Evolutionary conservation across 2,329 filamentous ascomycete species (phyloP), one percentile per base, ranked within the genome.

Genomic region (Shiraia bambusicola): DNA sequence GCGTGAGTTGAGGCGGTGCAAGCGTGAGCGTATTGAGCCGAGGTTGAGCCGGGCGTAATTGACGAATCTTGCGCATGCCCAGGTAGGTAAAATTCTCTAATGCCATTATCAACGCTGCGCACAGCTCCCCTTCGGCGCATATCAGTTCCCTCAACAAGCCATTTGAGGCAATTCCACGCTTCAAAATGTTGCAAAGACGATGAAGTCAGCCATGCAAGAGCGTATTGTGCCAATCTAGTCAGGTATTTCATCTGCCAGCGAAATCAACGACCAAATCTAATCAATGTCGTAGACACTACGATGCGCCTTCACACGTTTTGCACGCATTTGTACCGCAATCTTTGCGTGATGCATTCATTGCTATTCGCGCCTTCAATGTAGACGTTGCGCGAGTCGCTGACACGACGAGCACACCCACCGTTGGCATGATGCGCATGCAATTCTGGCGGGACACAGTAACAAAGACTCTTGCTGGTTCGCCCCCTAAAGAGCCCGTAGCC

Each of bases 381-480:
- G 92, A 96, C 68, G 81, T 96, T 46, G 88, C 92, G 31, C 82
- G 88, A 42, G 86, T 97, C 49, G 89, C 93, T 42, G 92, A 97
- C 70, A 83, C 87, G 10, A 91, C 93, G 14, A 93, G 88, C 33
- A 93, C 87, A 47, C 82, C 87, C n/a, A 86, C 85, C 3, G 87
- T 97, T 47, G 92, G 89, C 35, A 78, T 84, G 37, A 83, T 97
- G 77, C 89, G 93, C 51, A 85, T 95, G 70, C 88, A 95, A 67
- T 97, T 97, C 75, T 97, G 93, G 88, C 82, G 88, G 35, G 91
- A 97, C 57, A 83, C 88, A 4, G 75, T 98, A 37, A 80, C 85
- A 39, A 84, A 85, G 47, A 86, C 88, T 1, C 86, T 96, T 46
- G 78, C 85, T 2, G 87, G 86, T 24, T 75, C 76, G 0, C 91